phyloP scores from a whole-genome alignment of 129 eudicot genomes.

The Lactuca saligna region DNA sequence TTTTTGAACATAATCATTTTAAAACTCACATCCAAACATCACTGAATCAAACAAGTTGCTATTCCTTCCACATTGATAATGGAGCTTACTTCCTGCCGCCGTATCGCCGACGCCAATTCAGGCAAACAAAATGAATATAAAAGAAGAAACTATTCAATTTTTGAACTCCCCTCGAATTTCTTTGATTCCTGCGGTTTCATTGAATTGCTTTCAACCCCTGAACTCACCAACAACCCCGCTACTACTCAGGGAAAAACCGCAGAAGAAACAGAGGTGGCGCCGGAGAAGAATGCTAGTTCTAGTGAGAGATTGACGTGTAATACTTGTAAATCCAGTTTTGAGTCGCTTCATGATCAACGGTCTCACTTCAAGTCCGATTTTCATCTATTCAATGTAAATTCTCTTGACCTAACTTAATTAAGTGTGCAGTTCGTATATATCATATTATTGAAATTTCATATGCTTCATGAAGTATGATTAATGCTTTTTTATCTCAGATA shows the following conservation, averaged over 20 bases:
- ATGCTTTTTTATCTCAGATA: constrained; percentile 46
- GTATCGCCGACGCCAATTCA: constrained; percentile 11
- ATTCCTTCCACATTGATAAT: neutral
- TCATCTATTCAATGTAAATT: constrained; percentile 67
- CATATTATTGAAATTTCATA: neutral
- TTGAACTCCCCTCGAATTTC: constrained; percentile 49
- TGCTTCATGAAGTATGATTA: constrained; percentile 1
- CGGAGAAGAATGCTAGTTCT: neutral
- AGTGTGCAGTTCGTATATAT: neutral
- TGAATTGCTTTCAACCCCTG: constrained; percentile 32
- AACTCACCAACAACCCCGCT: constrained; percentile 5
- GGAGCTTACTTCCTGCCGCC: constrained; percentile 21
- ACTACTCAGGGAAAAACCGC: constrained; percentile 3
- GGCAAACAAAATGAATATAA: constrained; percentile 15
- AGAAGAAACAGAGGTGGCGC: neutral
- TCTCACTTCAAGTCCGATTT: constrained; percentile 76
- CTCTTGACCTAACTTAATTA: constrained; percentile 17
- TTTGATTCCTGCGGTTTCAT: constrained; percentile 53
- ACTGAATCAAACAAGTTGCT: neutral
- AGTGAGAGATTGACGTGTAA: constrained; percentile 59
- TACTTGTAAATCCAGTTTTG: constrained; percentile 58
- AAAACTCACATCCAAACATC: too few species aligned
- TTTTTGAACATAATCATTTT: too few species aligned
- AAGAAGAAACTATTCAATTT: constrained; percentile 53
- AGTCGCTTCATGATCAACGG: constrained; percentile 68